Conservation (phyloP, 345 rosid genomes). For the Triadica sebifera region DNA sequence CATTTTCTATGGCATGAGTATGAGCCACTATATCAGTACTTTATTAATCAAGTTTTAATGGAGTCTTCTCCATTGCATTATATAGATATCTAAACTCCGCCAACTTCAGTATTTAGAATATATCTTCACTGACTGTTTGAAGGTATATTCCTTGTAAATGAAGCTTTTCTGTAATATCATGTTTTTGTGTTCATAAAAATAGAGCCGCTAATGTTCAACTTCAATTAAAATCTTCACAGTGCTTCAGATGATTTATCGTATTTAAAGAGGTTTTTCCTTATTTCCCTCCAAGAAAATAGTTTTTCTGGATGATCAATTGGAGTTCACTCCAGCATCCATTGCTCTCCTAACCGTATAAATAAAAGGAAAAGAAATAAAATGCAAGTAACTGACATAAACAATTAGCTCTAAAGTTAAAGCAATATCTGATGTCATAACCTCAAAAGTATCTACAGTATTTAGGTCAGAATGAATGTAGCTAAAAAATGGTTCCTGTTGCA, state of each 20-base stretch:
- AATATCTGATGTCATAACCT: not conserved
- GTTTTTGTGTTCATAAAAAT: not conserved
- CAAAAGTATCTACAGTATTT: not conserved
- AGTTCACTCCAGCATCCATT: not conserved
- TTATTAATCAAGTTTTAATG: not conserved
- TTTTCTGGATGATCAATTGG: not conserved
- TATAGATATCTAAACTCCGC: not conserved
- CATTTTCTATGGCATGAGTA: too few species aligned
- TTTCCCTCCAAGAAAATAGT: not conserved
- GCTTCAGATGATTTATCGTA: not conserved
- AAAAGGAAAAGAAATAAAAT: not conserved
- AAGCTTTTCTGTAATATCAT: not conserved
- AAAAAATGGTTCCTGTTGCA: not conserved
- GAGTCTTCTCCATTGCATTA: not conserved
- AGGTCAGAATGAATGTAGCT: not conserved
- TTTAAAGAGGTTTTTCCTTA: not conserved
- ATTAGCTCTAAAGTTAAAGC: not conserved
- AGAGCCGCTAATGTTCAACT: not conserved
- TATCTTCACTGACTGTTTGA: not conserved
- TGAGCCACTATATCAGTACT: not conserved
- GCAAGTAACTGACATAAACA: not conserved
- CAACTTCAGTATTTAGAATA: not conserved
- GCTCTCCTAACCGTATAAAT: not conserved
- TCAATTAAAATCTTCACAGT: not conserved
- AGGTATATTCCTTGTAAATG: not conserved